Evolutionary conservation across 306 rosid genomes (phyloP).

Genomic region (Castanea crenata): DNA sequence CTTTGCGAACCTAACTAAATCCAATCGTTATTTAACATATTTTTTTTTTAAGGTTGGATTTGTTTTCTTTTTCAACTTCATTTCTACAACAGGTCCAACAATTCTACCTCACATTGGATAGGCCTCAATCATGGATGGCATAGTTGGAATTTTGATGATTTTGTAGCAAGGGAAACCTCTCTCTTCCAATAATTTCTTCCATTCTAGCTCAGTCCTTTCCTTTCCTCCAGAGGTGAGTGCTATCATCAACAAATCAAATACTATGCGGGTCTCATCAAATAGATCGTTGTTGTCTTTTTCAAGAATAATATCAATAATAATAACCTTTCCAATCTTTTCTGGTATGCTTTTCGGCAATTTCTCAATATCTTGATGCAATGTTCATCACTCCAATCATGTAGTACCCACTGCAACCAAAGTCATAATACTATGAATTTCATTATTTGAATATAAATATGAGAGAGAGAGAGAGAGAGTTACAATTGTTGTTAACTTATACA

Average conservation of each 20-base stretch:
- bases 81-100: no score
- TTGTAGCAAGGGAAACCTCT: conserved; percentile 54
- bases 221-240: conserved; percentile 25
- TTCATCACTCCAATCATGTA: conserved; percentile 18
- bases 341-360: not conserved
- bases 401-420: not conserved
- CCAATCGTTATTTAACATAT: no score
- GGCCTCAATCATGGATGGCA: conserved; percentile 37
- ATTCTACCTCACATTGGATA: conserved; percentile 4
- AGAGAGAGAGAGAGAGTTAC: no score
- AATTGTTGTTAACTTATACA: no score
- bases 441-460: no score
- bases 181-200: conserved; percentile 48
- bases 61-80: not conserved
- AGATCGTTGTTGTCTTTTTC: conserved; percentile 34
- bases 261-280: conserved; percentile 39
- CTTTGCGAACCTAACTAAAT: no score
- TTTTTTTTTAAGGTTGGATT: no score
- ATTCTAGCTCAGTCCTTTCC: conserved; percentile 59
- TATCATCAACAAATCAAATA: conserved; percentile 56
- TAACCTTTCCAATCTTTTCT: conserved; percentile 2
- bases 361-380: not conserved
- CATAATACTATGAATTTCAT: not conserved
- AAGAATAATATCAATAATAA: conserved; percentile 18
- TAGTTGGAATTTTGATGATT: conserved; percentile 50